A percentile compares a stretch with the other conserved stretches of the same genome.
Conservation (phyloP, 176 grass and related monocot species). For the Dendrocalamus sinicus region DNA sequence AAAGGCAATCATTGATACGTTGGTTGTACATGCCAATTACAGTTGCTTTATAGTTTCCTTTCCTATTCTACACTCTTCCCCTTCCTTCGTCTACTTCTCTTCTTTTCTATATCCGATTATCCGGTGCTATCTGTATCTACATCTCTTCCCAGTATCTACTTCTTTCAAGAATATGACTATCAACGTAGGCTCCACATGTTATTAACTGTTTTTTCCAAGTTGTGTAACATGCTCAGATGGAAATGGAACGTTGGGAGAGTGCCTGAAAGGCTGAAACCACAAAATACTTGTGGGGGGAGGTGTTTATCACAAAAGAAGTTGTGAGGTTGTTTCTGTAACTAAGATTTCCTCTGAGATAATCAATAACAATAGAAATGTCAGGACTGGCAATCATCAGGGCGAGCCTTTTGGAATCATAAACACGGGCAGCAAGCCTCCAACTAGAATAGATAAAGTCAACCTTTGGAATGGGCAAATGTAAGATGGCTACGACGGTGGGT, state of each 20-base stretch:
- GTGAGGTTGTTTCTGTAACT: neutral
- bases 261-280: neutral
- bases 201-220: neutral
- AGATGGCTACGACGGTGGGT: neutral
- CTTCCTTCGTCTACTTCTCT: neutral
- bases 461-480: constrained; percentile 21
- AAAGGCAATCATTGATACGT: constrained; percentile 4
- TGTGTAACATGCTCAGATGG: neutral
- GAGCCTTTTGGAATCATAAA: constrained; percentile 6
- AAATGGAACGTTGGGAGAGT: neutral
- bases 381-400: neutral
- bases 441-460: constrained; percentile 19
- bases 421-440: neutral
- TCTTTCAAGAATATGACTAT: neutral
- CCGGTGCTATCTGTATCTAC: neutral
- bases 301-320: neutral
- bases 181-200: neutral
- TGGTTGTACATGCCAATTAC: neutral
- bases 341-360: neutral
- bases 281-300: neutral
- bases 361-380: neutral
- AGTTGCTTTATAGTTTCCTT: neutral
- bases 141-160: neutral
- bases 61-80: constrained; percentile 8
- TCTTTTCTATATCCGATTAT: neutral